phyloP scores from a whole-genome alignment of 805 yeast species.

The Brettanomyces nanus region DNA sequence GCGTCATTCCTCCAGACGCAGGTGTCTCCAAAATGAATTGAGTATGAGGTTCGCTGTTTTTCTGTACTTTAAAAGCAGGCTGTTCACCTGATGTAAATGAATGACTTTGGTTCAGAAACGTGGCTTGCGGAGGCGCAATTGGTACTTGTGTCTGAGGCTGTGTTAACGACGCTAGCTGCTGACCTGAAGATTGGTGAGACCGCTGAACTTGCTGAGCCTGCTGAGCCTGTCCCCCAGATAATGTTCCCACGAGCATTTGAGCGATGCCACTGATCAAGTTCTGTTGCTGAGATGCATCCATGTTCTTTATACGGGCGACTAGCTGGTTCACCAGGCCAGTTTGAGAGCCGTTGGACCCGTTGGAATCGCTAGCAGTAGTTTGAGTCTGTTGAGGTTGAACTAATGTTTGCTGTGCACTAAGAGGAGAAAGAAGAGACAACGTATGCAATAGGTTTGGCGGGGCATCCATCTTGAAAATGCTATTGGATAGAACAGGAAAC shows the following conservation, averaged over 20 bases:
- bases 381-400: neutral
- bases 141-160: neutral
- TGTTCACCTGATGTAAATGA: neutral
- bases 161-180: neutral
- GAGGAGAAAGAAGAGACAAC: neutral
- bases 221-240: neutral
- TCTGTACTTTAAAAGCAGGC: conserved; percentile 1
- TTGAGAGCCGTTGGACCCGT: neutral
- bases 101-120: neutral
- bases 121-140: neutral
- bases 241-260: conserved; percentile 5
- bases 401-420: neutral
- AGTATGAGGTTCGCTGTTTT: neutral
- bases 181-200: neutral
- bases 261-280: conserved; percentile 14
- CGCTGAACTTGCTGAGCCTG: conserved; percentile 2
- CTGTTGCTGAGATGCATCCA: conserved; percentile 20
- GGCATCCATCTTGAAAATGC: conserved; percentile 13
- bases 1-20: neutral
- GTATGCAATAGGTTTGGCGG: neutral
- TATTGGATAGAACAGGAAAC: conserved; percentile 17
- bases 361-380: neutral
- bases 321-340: conserved; percentile 9
- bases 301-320: conserved; percentile 15
- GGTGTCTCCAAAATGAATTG: conserved; percentile 5